Evolutionary conservation across 2,329 filamentous ascomycete genomes (phyloP), one percentile per base, ranked within the genome.

Genomic region (Huntiella bhutanensis): DNA sequence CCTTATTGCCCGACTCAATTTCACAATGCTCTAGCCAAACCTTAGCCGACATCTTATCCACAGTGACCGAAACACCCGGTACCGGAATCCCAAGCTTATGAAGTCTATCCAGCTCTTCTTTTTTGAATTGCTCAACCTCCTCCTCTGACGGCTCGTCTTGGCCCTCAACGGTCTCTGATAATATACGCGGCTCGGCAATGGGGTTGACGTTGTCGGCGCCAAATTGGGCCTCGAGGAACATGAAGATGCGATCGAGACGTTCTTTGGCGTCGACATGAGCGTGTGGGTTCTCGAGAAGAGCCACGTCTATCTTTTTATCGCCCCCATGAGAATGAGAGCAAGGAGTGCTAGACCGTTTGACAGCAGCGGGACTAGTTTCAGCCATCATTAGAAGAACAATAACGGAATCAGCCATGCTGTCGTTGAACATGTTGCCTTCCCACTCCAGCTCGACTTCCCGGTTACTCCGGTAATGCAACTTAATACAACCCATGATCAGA

Each of bases 391-490:
- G 70, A 2, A 95, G 85, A 1, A 86, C 86, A 70, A 96, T 84
- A 46, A 96, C 82, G 12, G 91, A 86, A 62, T 98, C 91, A n/a
- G 91, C 91, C 56, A 98, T 92, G 51, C 86, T 84, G 57, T 98
- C 91, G 60, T 96, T 98, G 57, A 95, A 79, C 66, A 94, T 82
- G 59, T 96, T 98, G 49, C 87, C 91, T 60, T 96, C 88, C 91
- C 91, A 98, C 62, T 94, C 86, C 2, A 96, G 68, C 59, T 92
- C 86, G 4, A 95, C 74, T 57, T 91, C 80, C 47, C 87, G 82
- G 53, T 76, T 79, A 51, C 68, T 73, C 52, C 73, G 73, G 61
- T 91, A 86, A 15, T 79, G 74, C n/a, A 96, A 77, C 5, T 75
- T 75, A 22, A 95, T 77, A 60, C 82, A 91, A 52, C 86, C 88